phyloP scores from a whole-genome alignment of 2,329 filamentous ascomycete genomes.

The Kalmusia sp. region DNA sequence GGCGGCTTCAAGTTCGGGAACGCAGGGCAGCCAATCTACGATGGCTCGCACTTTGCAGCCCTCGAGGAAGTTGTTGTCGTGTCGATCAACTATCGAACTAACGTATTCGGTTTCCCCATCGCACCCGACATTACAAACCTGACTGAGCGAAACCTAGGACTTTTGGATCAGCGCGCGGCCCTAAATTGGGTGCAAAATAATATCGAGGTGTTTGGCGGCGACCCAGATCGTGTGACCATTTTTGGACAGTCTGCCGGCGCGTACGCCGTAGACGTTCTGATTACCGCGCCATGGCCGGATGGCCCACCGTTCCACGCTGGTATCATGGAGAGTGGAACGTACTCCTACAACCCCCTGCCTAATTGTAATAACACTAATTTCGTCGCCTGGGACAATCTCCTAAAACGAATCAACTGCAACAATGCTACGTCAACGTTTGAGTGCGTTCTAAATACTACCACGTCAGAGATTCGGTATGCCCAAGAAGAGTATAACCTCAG shows the following conservation, averaged over 20 bases:
- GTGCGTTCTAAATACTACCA: slow-evolving; percentile 13
- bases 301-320: slow-evolving; percentile 28
- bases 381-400: not conserved
- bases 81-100: slow-evolving; percentile 33
- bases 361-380: slow-evolving; percentile 15
- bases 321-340: slow-evolving; percentile 30
- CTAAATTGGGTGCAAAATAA: slow-evolving; percentile 62
- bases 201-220: slow-evolving; percentile 56
- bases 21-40: slow-evolving; percentile 21
- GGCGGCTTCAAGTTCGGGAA: slow-evolving; percentile 29
- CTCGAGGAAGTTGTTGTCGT: slow-evolving; percentile 31
- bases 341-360: slow-evolving; percentile 10
- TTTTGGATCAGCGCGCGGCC: slow-evolving; percentile 61
- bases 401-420: slow-evolving; percentile 12
- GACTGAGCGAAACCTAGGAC: slow-evolving; percentile 53
- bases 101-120: slow-evolving; percentile 30
- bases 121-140: slow-evolving; percentile 21
- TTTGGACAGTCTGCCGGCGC: slow-evolving; percentile 38
- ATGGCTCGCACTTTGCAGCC: slow-evolving; percentile 32
- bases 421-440: slow-evolving; percentile 5
- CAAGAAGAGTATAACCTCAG: slow-evolving; percentile 9
- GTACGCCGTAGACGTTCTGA: slow-evolving; percentile 23
- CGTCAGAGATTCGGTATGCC: slow-evolving; percentile 6
- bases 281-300: slow-evolving; percentile 26
- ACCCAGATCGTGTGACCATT: slow-evolving; percentile 57